Base-by-base conservation (phyloP, 2,329 filamentous ascomycete genomes). In the Botrytis pseudocinerea region DNA sequence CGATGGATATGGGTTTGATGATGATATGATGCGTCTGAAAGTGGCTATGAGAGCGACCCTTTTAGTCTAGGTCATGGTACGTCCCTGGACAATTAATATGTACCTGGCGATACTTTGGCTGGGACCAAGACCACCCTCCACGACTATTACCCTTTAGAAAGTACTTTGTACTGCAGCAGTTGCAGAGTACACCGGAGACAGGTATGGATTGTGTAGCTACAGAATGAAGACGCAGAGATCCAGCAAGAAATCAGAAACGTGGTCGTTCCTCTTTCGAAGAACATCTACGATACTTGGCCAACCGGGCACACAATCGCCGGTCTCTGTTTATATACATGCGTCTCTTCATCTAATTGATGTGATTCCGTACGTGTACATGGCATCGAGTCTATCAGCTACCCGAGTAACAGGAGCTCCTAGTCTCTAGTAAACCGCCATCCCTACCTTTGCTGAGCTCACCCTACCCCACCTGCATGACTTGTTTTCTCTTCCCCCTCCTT, bases 401-500 rank as follows among this genome's bases (percentile, higher is more conserved):
- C 46, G 46, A 25, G 46, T 1, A 25, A 22, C 32, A 32, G 32
- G 9, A 51, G 48, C 48, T 51, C 5, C 14, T 32, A 40, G 8
- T 38, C n/a, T 3, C 14, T 32, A 40, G 8, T 38, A 14, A 42
- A 42, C 64, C 44, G 44, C 44, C 18, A n/a, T 42, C 60, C 42
- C 44, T 65, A 46, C 63, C 63, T 65, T 5, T 51, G 9, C 63
- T 51, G 40, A 44, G 40, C 44, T 66, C 38, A 62, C 60, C 65
- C 7, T 40, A 57, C 65, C 54, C 66, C 51, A 61, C 42, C 63
- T 66, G 32, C 32, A 48, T 38, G 38, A 48, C 44, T 20, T 63
- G 60, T 42, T 63, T 57, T 69, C 51, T n/a, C 25, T 46, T 46
- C 18, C 38, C 28, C 68, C 57, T 62, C 57, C 69, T 62, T 70